phyloP scores from a whole-genome alignment of 2,329 filamentous ascomycete species.

The Verruconis gallopava region DNA sequence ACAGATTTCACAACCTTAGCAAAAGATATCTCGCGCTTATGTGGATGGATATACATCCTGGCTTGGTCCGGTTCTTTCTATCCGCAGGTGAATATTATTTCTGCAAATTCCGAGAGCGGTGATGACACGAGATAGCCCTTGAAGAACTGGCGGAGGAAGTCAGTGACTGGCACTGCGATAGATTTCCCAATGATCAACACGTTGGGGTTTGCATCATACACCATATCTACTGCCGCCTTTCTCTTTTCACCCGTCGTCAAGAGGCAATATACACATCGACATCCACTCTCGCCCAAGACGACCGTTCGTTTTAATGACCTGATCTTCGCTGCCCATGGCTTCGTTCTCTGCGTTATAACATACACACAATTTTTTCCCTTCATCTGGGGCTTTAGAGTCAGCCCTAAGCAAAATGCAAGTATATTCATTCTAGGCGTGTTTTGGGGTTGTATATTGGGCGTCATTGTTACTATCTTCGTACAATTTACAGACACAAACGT shows the following conservation, averaged over 20 bases:
- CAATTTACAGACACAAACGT: conserved; percentile 26
- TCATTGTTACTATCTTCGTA: conserved; percentile 36
- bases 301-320: conserved; percentile 87
- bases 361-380: conserved; percentile 61
- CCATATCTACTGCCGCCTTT: conserved; percentile 60
- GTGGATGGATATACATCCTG: conserved; percentile 10
- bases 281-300: conserved; percentile 59
- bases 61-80: conserved; percentile 13
- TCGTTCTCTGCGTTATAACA: conserved; percentile 57
- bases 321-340: conserved; percentile 71
- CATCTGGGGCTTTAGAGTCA: conserved; percentile 64
- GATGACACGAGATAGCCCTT: conserved; percentile 43
- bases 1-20: conserved; percentile 4
- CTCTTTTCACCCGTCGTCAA: conserved; percentile 69
- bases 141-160: conserved; percentile 62
- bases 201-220: conserved; percentile 61
- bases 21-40: conserved; percentile 6
- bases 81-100: conserved; percentile 7
- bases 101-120: too few relatives aligned
- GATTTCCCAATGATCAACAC: conserved; percentile 74
- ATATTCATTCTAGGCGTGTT: conserved; percentile 55
- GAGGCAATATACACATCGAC: conserved; percentile 68
- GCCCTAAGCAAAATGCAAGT: conserved; percentile 40
- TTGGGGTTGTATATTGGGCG: conserved; percentile 50
- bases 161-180: conserved; percentile 72